Percentiles rank a stretch among this genome's conserved stretches.
Conservation (phyloP, 2,329 filamentous ascomycete species). For the Taxawa tesnikishii region DNA sequence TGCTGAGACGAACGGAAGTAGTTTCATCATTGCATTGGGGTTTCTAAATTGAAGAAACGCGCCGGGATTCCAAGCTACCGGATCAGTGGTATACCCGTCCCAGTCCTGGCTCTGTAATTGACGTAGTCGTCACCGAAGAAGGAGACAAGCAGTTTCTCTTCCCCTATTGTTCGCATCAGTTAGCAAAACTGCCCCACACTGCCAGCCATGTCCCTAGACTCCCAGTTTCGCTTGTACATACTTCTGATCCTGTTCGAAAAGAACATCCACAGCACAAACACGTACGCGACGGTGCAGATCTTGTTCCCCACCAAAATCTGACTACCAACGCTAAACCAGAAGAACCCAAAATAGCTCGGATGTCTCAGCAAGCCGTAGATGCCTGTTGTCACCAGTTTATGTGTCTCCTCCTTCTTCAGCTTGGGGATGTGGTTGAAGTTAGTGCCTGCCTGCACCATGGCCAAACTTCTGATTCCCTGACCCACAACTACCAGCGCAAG, state of each 20-base stretch:
- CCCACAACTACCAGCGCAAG: conserved; percentile 54
- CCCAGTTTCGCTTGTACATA: conserved; percentile 14
- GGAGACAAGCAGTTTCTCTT: conserved; percentile 63
- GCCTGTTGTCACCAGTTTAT: conserved; percentile 72
- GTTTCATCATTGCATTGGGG: no score
- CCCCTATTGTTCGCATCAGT: conserved; percentile 35
- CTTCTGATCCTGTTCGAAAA: conserved; percentile 60
- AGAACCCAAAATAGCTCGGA: conserved; percentile 95
- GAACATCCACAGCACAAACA: conserved; percentile 70
- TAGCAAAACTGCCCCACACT: no score
- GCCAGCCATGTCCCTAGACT: no score
- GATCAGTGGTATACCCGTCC: conserved; percentile 73
- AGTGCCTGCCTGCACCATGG: conserved; percentile 78
- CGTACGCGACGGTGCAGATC: conserved; percentile 64
- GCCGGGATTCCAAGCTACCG: no score
- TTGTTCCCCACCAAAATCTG: conserved; percentile 81
- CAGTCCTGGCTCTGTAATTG: conserved; percentile 57
- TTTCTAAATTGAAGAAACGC: no score
- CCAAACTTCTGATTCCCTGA: conserved; percentile 63
- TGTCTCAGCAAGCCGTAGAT: conserved; percentile 69
- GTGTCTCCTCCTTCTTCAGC: conserved; percentile 52
- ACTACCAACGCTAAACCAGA: conserved; percentile 95
- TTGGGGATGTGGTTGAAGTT: conserved; percentile 87
- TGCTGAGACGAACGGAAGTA: no score
- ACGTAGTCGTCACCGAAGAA: conserved; percentile 83